These are phyloP conservation scores for Aspergillus sp. DNA, from an alignment of 2,329 filamentous ascomycete species.

Conservation along the genomic window DNA sequence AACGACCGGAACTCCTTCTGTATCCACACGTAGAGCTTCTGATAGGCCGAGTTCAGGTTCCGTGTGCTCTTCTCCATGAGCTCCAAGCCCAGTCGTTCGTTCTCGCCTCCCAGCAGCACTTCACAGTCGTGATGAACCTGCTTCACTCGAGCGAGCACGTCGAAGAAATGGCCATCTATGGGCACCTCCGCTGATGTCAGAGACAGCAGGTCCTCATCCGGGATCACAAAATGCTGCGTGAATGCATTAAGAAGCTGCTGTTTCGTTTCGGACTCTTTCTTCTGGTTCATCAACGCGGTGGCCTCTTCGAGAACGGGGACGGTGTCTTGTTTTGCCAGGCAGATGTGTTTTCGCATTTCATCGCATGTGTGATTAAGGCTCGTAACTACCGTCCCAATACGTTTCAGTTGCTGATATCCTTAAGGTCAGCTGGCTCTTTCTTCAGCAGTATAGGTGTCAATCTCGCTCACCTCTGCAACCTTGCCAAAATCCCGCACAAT, in stretches of 20 bases:
- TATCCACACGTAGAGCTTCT: slow-evolving; percentile 93
- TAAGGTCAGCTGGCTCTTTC: neutral
- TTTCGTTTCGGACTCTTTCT: slow-evolving; percentile 66
- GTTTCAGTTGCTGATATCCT: slow-evolving; percentile 65
- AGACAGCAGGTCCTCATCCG: slow-evolving; percentile 67
- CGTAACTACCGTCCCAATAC: slow-evolving; percentile 70
- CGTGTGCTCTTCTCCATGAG: slow-evolving; percentile 87
- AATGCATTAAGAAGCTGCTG: slow-evolving; percentile 71
- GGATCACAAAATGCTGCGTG: slow-evolving; percentile 72
- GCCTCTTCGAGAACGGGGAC: slow-evolving; percentile 69
- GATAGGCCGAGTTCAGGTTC: slow-evolving; percentile 78
- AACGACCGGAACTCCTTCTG: slow-evolving; percentile 86
- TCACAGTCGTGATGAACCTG: slow-evolving; percentile 84
- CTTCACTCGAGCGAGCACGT: slow-evolving; percentile 67
- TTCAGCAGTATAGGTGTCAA: neutral
- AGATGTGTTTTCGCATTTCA: slow-evolving; percentile 70
- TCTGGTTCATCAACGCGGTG: slow-evolving; percentile 62
- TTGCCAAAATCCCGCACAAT: slow-evolving; percentile 81
- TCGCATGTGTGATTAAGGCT: slow-evolving; percentile 71
- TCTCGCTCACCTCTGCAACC: slow-evolving; percentile 65
- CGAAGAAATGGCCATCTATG: slow-evolving; percentile 79
- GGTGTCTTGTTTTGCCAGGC: slow-evolving; percentile 66
- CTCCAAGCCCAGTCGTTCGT: slow-evolving; percentile 78
- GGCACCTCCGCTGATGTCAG: slow-evolving; percentile 73
- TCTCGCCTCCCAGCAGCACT: slow-evolving; percentile 78